These are phyloP conservation scores for Cryphonectria radicalis DNA, from an alignment of 2,329 filamentous ascomycete species.

Conservation along the genomic window DNA sequence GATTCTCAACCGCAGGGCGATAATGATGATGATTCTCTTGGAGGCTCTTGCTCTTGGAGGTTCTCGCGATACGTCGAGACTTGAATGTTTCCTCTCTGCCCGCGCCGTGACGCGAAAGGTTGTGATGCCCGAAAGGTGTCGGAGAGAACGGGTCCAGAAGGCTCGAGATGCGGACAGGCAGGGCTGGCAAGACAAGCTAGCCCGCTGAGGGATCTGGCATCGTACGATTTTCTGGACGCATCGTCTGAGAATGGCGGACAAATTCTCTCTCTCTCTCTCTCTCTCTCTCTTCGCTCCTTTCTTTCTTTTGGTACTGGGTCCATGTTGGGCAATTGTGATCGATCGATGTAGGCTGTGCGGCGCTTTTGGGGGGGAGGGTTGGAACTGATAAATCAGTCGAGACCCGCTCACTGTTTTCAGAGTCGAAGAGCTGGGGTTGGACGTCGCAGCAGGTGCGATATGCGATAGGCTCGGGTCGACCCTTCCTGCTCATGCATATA, in stretches of 20 bases:
- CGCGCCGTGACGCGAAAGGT: neutral
- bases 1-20: neutral
- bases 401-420: neutral
- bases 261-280: neutral
- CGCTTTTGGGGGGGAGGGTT: neutral
- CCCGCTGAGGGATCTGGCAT: neutral
- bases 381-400: neutral
- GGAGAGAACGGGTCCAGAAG: constrained; percentile 8
- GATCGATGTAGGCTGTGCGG: constrained; percentile 4
- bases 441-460: neutral
- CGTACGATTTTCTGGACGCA: constrained; percentile 10
- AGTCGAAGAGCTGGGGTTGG: constrained; percentile 3
- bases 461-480: neutral
- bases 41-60: neutral
- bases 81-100: neutral
- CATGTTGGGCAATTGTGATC: constrained; percentile 5
- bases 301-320: neutral
- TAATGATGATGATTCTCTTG: neutral
- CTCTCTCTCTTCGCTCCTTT: neutral
- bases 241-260: neutral
- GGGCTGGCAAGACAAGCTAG: neutral
- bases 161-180: neutral
- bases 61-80: constrained; percentile 27
- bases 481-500: neutral
- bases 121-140: constrained; percentile 24